Base-by-base conservation (phyloP, 2,329 filamentous ascomycete species). In the Colletotrichum eremochloae region DNA sequence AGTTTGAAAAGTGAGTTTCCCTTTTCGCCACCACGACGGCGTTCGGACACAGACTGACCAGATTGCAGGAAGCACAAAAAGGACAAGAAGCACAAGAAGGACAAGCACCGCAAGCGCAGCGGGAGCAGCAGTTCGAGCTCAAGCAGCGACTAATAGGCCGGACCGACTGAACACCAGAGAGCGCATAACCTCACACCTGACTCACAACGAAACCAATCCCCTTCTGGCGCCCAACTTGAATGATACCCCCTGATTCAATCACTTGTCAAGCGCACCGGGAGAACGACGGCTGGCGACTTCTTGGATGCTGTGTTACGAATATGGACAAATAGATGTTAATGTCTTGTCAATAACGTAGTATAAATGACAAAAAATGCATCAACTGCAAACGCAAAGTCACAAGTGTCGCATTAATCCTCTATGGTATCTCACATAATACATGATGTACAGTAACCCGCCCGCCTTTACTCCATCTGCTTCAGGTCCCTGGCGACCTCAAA, bases 401-500 rank as follows among this genome's bases (percentile, higher is more conserved):
- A n/a, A 18, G 53, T 44, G 24, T 61, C 55, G 33, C n/a, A 38
- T 69, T 44, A 31, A n/a, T n/a, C 55, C 15, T 56, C 46, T 31
- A 50, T 72, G 66, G 60, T 72, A 72, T 72, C 69, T 63, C 44
- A 20, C 56, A 24, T 24, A n/a, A 14, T 0, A 64, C 18, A 31
- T 31, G 2, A 29, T 65, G 18, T 60, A 65, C 42, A 61, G 29
- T 20, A 18, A 56, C 33, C 18, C 1, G 61, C 33, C 1, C 18
- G 0, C 1, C 9, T 1, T 74, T 76, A 84, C 73, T 83, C 83
- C 83, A 85, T 80, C 2, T 81, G 82, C 75, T 86, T 86, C 56
- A 94, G 67, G 38, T 89, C 80, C 44, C 90, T 84, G 0, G 90
- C 89, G 55, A 94, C 87, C 5, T 81, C 79, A 78, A 94, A 95